These are phyloP conservation scores for Trichosporon faecale DNA, from an alignment of 1,284 basidiomycete genomes.

Conservation along the genomic window DNA sequence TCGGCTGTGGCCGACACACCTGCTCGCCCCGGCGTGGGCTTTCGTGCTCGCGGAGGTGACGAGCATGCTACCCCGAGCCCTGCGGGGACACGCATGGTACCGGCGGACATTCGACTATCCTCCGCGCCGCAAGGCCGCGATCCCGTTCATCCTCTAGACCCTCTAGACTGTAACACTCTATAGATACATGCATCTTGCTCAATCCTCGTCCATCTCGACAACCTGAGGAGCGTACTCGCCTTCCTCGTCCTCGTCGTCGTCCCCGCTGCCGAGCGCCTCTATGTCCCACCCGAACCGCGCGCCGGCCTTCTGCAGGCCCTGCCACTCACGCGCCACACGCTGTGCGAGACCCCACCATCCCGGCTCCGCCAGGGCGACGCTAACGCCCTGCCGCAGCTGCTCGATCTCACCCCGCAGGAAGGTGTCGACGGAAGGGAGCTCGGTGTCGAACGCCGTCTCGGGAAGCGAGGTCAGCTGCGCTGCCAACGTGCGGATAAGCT, in stretches of 20 bases:
- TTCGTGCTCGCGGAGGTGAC: constrained; percentile 70
- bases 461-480: constrained; percentile 48
- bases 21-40: constrained; percentile 66
- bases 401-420: constrained; percentile 48
- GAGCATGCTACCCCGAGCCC: constrained; percentile 73
- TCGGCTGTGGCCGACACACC: constrained; percentile 27
- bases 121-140: constrained; percentile 60
- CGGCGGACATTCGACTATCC: constrained; percentile 68
- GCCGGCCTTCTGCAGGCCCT: constrained; percentile 19
- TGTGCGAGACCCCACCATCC: constrained; percentile 17
- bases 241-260: constrained; percentile 44
- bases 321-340: constrained; percentile 17
- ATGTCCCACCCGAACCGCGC: constrained; percentile 38
- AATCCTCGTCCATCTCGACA: constrained; percentile 36
- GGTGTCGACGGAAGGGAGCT: constrained; percentile 51
- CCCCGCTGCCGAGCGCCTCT: constrained; percentile 22
- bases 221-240: constrained; percentile 52
- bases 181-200: constrained; percentile 12
- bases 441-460: constrained; percentile 46
- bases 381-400: constrained; percentile 34
- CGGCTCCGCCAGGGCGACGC: constrained; percentile 15
- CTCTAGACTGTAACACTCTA: constrained; percentile 8
- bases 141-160: constrained; percentile 66
- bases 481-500: constrained; percentile 38
- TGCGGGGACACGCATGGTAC: constrained; percentile 79